Conservation (phyloP, 495 filamentous ascomycete genomes). For the Parathielavia hyrcaniae region DNA sequence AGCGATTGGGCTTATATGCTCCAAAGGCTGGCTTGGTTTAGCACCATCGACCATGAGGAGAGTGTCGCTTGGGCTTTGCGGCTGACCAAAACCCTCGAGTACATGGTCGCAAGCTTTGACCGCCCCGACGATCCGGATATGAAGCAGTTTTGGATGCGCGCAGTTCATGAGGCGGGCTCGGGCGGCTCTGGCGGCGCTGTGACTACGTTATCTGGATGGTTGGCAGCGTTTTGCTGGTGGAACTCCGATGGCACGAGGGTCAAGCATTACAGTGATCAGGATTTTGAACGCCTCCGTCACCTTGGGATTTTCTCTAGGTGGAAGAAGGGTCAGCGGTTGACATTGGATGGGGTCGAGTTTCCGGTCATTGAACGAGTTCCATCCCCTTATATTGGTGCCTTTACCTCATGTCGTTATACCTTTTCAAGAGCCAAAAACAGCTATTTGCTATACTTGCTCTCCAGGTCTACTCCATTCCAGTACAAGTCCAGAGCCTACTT, state of each 20-base stretch:
- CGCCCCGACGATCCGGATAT: neutral
- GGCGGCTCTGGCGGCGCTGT: neutral
- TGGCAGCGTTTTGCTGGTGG: slow-evolving; percentile 12
- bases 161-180: neutral
- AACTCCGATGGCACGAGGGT: neutral
- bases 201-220: slow-evolving; percentile 2
- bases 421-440: too few relatives aligned
- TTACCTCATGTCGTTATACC: too few relatives aligned
- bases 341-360: slow-evolving; percentile 5
- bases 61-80: neutral
- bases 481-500: too few relatives aligned
- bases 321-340: neutral
- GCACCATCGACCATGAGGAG: neutral
- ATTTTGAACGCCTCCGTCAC: neutral
- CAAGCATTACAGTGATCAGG: neutral
- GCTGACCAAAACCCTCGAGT: slow-evolving; percentile 4
- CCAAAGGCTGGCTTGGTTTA: slow-evolving; percentile 1
- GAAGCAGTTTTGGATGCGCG: slow-evolving; percentile 2
- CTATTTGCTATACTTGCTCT: too few relatives aligned
- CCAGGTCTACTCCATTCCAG: too few relatives aligned
- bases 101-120: slow-evolving; percentile 9
- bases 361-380: neutral
- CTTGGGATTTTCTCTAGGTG: neutral
- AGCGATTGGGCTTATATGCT: slow-evolving; percentile 31
- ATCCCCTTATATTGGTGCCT: too few relatives aligned